phyloP scores from a whole-genome alignment of 257 asterid species.

The Oldenlandia corymbosa region DNA sequence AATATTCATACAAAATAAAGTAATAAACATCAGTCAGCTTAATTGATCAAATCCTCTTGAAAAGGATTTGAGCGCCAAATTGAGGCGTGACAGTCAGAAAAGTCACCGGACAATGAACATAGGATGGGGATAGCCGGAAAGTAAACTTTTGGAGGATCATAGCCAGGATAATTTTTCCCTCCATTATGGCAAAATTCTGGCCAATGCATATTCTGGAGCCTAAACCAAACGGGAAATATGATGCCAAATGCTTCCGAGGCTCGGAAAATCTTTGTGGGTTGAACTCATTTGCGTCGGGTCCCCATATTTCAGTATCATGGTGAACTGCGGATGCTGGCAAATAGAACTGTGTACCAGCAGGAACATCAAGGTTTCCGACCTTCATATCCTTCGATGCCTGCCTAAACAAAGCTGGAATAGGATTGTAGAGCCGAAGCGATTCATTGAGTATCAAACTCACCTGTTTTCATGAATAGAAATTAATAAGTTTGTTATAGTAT shows the following conservation, averaged over 20 bases:
- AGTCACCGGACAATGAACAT: slow-evolving; percentile 14
- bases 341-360: no score
- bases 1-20: no score
- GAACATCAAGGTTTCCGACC: neutral
- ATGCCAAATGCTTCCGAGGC: slow-evolving; percentile 23
- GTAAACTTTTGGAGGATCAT: slow-evolving; percentile 21
- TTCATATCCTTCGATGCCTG: neutral
- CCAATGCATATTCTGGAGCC: slow-evolving; percentile 36
- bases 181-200: slow-evolving; percentile 34
- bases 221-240: slow-evolving; percentile 31
- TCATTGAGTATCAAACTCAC: no score
- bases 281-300: slow-evolving; percentile 35
- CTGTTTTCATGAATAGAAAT: no score
- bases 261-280: slow-evolving; percentile 29
- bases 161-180: slow-evolving; percentile 27
- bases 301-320: slow-evolving; percentile 25
- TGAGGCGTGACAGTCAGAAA: neutral
- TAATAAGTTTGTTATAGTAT: neutral
- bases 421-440: no score
- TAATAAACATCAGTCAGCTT: no score
- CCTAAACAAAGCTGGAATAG: no score
- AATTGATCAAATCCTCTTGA: slow-evolving; percentile 13
- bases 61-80: slow-evolving; percentile 4
- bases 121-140: slow-evolving; percentile 34
- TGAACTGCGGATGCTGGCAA: no score